Conservation (phyloP, 2,329 filamentous ascomycete genomes). For the Fusarium xylarioides region DNA sequence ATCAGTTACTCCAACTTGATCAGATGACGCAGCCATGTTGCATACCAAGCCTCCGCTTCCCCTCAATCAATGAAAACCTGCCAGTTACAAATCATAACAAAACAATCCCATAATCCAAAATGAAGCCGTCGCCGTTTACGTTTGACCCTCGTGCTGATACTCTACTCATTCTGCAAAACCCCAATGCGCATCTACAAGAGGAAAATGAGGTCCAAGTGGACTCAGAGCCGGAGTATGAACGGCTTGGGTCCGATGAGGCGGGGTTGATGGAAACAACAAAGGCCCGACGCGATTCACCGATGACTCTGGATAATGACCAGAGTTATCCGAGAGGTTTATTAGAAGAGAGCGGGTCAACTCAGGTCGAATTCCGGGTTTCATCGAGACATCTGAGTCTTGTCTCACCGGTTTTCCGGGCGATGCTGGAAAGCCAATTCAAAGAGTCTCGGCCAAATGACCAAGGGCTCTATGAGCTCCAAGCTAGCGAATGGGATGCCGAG, state of each 20-base stretch:
- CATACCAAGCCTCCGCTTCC: slow-evolving; percentile 18
- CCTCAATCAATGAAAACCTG: slow-evolving; percentile 7
- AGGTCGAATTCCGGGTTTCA: slow-evolving; percentile 19
- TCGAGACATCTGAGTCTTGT: slow-evolving; percentile 22
- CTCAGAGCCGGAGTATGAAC: slow-evolving; percentile 20
- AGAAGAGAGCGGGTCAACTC: neutral
- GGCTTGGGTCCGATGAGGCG: slow-evolving; percentile 1
- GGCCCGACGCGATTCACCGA: slow-evolving; percentile 12
- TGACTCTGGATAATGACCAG: slow-evolving; percentile 13
- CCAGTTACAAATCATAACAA: neutral
- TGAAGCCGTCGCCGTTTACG: slow-evolving; percentile 14
- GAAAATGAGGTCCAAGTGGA: slow-evolving; percentile 1
- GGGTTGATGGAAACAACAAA: slow-evolving; percentile 2
- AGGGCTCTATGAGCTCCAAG: slow-evolving; percentile 14
- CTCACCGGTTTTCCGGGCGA: slow-evolving; percentile 27
- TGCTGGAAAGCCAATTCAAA: slow-evolving; percentile 21
- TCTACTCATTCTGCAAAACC: slow-evolving; percentile 8
- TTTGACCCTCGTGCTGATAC: slow-evolving; percentile 23
- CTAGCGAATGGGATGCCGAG: slow-evolving; percentile 40
- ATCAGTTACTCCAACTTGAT: slow-evolving; percentile 22
- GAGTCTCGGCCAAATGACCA: neutral
- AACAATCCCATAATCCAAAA: neutral
- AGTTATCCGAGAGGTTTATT: neutral
- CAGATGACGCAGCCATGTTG: slow-evolving; percentile 23
- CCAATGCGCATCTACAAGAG: neutral